Base-by-base conservation (phyloP, 2,329 filamentous ascomycete species). In the Canariomyces notabilis region DNA sequence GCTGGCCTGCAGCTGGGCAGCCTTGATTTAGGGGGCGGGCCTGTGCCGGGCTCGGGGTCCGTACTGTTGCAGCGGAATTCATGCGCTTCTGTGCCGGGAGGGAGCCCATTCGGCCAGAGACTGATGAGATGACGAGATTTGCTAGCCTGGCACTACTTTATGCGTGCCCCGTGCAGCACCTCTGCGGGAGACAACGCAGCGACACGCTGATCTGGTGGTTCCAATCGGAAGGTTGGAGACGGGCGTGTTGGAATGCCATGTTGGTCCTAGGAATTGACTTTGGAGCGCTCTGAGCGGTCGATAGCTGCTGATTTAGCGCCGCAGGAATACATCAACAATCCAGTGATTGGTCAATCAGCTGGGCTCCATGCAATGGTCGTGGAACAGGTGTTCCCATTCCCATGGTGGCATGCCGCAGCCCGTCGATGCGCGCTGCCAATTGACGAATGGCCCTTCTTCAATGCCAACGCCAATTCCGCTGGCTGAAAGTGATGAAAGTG, bases 21-120 rank as follows among this genome's bases (percentile, higher is more conserved):
- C n/a, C n/a, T n/a, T n/a, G n/a, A n/a, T n/a, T n/a, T n/a, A n/a
- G n/a, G n/a, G n/a, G n/a, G n/a, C n/a, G n/a, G n/a, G n/a, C n/a
- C n/a, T n/a, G n/a, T n/a, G n/a, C n/a, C n/a, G n/a, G n/a, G n/a
- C n/a, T n/a, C n/a, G n/a, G n/a, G n/a, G n/a, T n/a, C n/a, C n/a
- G n/a, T n/a, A n/a, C n/a, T n/a, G n/a, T n/a, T n/a, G 48, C 48
- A 37, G 22, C 37, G 41, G 33, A 4, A 37, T 46, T 50, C 45
- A 51, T 51, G 51, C 43, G 40, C 38, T 37, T 14, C 22, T 12
- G 15, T 3, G 22, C 45, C 37, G 15, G 50, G 47, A 52, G 50
- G 50, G 37, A 49, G 41, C 50, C 50, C 42, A 52, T 48, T 48
- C 42, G 47, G 44, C 26, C 42, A 21, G 37, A 46, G 15, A 15